Conservation (phyloP, 2,329 filamentous ascomycete species). For the Trichophyton benhamiae region DNA sequence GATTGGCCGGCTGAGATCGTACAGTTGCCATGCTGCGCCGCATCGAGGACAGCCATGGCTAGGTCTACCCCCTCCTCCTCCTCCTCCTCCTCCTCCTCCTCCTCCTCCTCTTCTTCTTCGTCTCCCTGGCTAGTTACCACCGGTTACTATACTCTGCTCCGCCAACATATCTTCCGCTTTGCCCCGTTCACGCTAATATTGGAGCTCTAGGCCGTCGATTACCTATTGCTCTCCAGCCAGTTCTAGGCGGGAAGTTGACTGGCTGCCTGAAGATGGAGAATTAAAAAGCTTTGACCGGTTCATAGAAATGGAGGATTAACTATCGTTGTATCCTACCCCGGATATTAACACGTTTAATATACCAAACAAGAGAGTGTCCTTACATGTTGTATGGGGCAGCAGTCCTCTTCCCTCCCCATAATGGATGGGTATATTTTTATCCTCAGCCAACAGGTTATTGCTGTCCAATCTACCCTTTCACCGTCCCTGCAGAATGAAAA, state of each 20-base stretch:
- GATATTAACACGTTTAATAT: neutral
- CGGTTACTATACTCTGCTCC: too few relatives aligned
- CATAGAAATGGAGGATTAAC: neutral
- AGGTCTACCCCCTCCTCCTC: neutral
- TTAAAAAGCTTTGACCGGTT: neutral
- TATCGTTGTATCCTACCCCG: neutral
- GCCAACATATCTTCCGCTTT: neutral
- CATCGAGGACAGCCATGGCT: neutral
- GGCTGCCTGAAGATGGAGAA: neutral
- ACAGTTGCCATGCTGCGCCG: neutral
- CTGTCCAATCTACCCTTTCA: neutral
- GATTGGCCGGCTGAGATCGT: neutral
- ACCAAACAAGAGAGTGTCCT: neutral
- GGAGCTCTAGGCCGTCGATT: neutral
- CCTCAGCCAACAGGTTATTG: neutral
- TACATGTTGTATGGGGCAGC: neutral
- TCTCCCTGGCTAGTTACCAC: neutral
- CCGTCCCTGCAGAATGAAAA: neutral
- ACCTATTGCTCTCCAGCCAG: neutral
- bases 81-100: too few relatives aligned
- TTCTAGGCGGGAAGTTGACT: neutral
- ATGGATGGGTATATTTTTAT: neutral
- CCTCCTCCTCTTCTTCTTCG: neutral
- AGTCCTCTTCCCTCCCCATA: neutral
- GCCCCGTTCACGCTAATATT: neutral